These are phyloP conservation scores for Ambrosiella cleistominuta DNA, from an alignment of 2,329 filamentous ascomycete genomes.

Conservation along the genomic window DNA sequence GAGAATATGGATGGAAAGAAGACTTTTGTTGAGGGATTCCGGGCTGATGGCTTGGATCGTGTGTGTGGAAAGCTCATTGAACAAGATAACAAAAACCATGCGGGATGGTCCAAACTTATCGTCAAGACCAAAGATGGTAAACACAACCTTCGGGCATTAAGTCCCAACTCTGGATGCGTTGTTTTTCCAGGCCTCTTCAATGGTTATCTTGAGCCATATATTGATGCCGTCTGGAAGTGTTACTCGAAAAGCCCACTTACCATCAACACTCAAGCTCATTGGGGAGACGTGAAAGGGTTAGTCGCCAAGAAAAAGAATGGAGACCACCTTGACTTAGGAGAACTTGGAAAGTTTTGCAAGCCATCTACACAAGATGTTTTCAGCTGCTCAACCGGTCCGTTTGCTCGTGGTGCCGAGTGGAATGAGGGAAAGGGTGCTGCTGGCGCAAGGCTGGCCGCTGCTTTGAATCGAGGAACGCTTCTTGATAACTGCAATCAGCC, in stretches of 20 bases:
- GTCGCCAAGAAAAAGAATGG: constrained; percentile 19
- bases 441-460: constrained; percentile 56
- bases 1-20: constrained; percentile 27
- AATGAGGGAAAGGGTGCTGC: constrained; percentile 38
- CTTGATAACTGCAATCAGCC: constrained; percentile 35
- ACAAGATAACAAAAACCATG: constrained; percentile 29
- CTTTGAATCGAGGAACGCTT: constrained; percentile 57
- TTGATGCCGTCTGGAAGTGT: constrained; percentile 34
- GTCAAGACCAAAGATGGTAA: constrained; percentile 23
- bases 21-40: constrained; percentile 32
- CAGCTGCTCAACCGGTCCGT: constrained; percentile 38
- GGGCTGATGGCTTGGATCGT: constrained; percentile 26
- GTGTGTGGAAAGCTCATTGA: constrained; percentile 28
- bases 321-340: constrained; percentile 19
- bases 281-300: constrained; percentile 30
- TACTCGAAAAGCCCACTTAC: constrained; percentile 28
- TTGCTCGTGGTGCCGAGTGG: constrained; percentile 27
- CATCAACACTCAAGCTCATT: constrained; percentile 36
- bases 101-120: constrained; percentile 35
- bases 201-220: constrained; percentile 32
- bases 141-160: constrained; percentile 31
- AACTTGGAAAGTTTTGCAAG: constrained; percentile 25
- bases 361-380: constrained; percentile 34
- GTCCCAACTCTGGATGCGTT: constrained; percentile 32
- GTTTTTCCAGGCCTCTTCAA: constrained; percentile 28